Evolutionary conservation across 1,139 yeast species (phyloP).

Genomic region (Magnusiomyces sp.): DNA sequence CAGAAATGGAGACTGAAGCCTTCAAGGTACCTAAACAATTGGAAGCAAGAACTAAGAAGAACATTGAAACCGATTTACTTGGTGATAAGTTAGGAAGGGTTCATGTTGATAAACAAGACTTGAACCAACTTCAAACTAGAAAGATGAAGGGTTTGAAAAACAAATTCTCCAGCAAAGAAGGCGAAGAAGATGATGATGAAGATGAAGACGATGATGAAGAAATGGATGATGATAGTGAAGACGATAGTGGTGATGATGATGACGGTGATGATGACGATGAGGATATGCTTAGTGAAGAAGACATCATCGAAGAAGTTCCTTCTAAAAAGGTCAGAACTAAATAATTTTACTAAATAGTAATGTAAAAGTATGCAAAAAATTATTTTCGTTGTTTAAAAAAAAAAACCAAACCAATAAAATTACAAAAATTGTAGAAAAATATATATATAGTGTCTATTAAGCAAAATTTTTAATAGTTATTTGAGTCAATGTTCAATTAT

Average conservation of each 20-base stretch:
- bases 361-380: too few relatives aligned
- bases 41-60: conserved; percentile 79
- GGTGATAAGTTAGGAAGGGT: conserved; percentile 97
- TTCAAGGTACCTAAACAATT: conserved; percentile 71
- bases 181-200: conserved; percentile 31
- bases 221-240: conserved; percentile 1
- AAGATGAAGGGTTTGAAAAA: conserved; percentile 97
- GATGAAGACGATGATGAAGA: conserved; percentile 18
- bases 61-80: conserved; percentile 74
- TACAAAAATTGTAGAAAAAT: too few relatives aligned
- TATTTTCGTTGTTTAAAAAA: too few relatives aligned
- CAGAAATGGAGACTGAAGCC: conserved; percentile 90
- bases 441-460: too few relatives aligned
- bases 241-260: not conserved
- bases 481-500: too few relatives aligned
- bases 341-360: too few relatives aligned
- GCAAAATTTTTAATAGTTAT: too few relatives aligned
- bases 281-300: not conserved
- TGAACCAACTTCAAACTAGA: conserved; percentile 83
- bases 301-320: not conserved
- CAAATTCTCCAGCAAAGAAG: conserved; percentile 61
- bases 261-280: conserved; percentile 3
- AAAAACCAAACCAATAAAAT: too few relatives aligned
- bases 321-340: too few relatives aligned
- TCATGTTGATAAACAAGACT: conserved; percentile 93